These are phyloP conservation scores for Nicotiana paniculata DNA, from an alignment of 257 asterid species.

Conservation along the genomic window DNA sequence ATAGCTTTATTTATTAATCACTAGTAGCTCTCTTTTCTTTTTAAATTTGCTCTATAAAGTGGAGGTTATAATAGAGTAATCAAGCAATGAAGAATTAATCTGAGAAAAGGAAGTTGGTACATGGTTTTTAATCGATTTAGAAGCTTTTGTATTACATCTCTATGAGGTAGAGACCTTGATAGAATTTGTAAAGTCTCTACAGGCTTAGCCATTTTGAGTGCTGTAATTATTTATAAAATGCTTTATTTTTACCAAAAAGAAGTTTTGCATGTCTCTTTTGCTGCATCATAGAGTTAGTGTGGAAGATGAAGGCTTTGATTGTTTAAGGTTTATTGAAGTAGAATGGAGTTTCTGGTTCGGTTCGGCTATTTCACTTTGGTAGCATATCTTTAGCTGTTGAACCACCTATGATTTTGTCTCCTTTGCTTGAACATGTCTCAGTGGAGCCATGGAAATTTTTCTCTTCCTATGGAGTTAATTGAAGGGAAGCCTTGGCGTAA, in stretches of 20 bases:
- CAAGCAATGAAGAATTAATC: not conserved
- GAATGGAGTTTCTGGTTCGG: too few relatives aligned
- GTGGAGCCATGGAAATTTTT: conserved; percentile 28
- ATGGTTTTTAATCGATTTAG: not conserved
- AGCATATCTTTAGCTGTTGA: too few relatives aligned
- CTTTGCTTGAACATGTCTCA: not conserved
- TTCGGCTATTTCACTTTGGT: not conserved
- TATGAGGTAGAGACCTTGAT: not conserved
- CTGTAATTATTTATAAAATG: not conserved
- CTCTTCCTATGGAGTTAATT: not conserved
- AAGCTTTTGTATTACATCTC: not conserved
- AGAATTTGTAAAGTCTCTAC: not conserved
- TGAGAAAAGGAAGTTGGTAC: not conserved
- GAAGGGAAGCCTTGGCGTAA: too few relatives aligned
- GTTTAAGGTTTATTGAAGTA: not conserved
- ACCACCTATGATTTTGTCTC: not conserved
- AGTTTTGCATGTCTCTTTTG: not conserved
- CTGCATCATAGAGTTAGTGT: not conserved
- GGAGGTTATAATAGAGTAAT: not conserved
- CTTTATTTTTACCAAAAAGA: not conserved
- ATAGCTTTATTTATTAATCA: not conserved
- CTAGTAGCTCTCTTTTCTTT: not conserved
- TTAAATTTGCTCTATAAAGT: not conserved
- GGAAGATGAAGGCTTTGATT: not conserved
- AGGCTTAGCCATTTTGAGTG: not conserved